Evolutionary conservation across 2,329 filamentous ascomycete genomes (phyloP).

Genomic region (Bertia moriformis): DNA sequence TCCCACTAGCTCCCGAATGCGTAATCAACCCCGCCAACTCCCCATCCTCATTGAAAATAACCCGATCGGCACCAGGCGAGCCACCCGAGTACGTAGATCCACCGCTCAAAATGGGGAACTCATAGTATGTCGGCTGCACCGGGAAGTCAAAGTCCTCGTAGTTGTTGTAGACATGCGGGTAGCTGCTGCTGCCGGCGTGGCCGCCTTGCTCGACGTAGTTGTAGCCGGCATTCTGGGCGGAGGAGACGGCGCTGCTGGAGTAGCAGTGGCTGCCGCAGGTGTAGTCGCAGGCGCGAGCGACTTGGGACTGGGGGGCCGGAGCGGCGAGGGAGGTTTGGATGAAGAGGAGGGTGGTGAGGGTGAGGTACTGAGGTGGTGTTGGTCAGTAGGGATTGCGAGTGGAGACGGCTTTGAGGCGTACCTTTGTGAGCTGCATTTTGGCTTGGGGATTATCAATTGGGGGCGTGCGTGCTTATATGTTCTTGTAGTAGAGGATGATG

Average conservation of each 20-base stretch:
- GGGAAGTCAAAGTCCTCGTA: constrained; percentile 26
- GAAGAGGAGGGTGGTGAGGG: too few relatives aligned
- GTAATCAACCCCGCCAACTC: constrained; percentile 44
- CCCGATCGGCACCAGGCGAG: constrained; percentile 45
- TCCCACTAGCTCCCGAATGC: constrained; percentile 47
- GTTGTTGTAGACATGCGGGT: constrained; percentile 28
- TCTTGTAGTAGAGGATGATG: too few relatives aligned
- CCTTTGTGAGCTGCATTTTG: too few relatives aligned
- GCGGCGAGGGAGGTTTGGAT: too few relatives aligned
- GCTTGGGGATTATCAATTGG: too few relatives aligned
- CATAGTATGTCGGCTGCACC: constrained; percentile 21
- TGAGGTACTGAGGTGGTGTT: too few relatives aligned
- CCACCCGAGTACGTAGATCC: constrained; percentile 25
- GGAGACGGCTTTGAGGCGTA: too few relatives aligned
- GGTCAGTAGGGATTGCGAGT: too few relatives aligned
- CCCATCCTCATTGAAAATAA: constrained; percentile 42
- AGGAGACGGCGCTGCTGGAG: constrained; percentile 14
- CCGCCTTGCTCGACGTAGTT: constrained; percentile 10
- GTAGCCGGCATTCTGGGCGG: constrained; percentile 18
- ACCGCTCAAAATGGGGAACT: constrained; percentile 24
- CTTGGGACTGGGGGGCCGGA: constrained; percentile 27
- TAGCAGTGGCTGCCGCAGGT: constrained; percentile 22
- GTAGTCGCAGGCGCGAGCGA: constrained; percentile 13
- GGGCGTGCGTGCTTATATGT: too few relatives aligned
- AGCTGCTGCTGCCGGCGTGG: constrained; percentile 16